These are phyloP conservation scores for Aspergillus bridgeri DNA, from an alignment of 495 filamentous ascomycete species.

Conservation along the genomic window DNA sequence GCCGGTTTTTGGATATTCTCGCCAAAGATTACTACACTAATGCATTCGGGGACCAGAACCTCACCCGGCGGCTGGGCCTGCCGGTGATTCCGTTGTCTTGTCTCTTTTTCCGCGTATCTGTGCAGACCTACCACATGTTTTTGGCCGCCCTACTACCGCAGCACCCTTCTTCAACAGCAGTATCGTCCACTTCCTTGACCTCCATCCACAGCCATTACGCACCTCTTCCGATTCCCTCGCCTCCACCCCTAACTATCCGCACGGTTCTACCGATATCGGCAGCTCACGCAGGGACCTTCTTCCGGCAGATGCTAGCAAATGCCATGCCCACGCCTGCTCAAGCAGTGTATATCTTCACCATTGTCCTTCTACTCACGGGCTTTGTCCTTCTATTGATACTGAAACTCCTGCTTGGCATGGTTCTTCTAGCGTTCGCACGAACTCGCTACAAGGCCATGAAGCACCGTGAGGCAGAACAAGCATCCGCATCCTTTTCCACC, in stretches of 20 bases:
- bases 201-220: slow-evolving; percentile 54
- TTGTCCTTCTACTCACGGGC: slow-evolving; percentile 70
- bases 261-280: slow-evolving; percentile 35
- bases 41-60: slow-evolving; percentile 83
- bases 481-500: slow-evolving; percentile 4
- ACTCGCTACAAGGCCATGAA: slow-evolving; percentile 80
- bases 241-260: slow-evolving; percentile 35
- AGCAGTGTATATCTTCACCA: slow-evolving; percentile 53
- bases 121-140: slow-evolving; percentile 99
- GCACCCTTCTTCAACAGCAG: slow-evolving; percentile 67
- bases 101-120: slow-evolving; percentile 88
- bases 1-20: slow-evolving; percentile 83
- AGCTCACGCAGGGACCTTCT: slow-evolving; percentile 33
- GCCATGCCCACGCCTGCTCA: slow-evolving; percentile 45
- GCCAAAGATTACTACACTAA: slow-evolving; percentile 98
- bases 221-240: slow-evolving; percentile 27
- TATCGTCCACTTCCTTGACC: slow-evolving; percentile 60
- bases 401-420: slow-evolving; percentile 83
- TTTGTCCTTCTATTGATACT: slow-evolving; percentile 74
- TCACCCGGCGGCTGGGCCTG: slow-evolving; percentile 85
- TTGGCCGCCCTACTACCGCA: slow-evolving; percentile 77
- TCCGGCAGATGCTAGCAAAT: slow-evolving; percentile 41
- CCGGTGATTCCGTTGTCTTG: slow-evolving; percentile 90
- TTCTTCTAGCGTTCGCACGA: slow-evolving; percentile 68
- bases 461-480: slow-evolving; percentile 54